Evolutionary conservation across 257 asterid genomes (phyloP).

Genomic region (Catharanthus roseus): DNA sequence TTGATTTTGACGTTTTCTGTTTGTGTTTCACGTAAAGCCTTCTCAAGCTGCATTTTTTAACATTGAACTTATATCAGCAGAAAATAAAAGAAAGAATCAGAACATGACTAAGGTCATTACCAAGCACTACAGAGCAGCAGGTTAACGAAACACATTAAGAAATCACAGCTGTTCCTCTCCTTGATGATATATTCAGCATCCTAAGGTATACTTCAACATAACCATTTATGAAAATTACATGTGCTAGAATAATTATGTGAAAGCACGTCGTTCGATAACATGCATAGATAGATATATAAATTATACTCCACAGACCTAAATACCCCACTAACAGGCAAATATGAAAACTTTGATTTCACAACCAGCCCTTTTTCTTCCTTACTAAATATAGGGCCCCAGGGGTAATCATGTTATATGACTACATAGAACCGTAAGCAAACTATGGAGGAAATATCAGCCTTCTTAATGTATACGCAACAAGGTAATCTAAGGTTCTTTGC

Average conservation of each 20-base stretch:
- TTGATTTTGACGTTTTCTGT: conserved; percentile 49
- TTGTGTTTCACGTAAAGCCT: conserved; percentile 49
- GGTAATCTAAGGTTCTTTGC: background rate
- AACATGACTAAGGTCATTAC: background rate
- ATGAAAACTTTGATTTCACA: background rate
- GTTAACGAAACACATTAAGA: conserved; percentile 1
- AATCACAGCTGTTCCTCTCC: background rate
- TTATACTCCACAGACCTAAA: background rate
- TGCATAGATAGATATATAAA: background rate
- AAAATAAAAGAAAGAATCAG: background rate
- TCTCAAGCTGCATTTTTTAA: conserved; percentile 51
- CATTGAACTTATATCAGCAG: conserved; percentile 10
- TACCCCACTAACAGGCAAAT: background rate
- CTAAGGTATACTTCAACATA: background rate
- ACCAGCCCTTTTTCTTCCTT: background rate
- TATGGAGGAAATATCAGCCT: background rate
- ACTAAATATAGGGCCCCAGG: background rate
- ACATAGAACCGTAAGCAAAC: background rate
- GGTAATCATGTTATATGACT: background rate
- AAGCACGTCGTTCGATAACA: background rate
- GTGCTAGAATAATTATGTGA: background rate
- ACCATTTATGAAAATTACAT: background rate
- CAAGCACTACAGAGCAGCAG: background rate
- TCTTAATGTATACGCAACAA: too few relatives aligned
- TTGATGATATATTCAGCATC: background rate